Percentiles rank a stretch among this genome's conserved stretches.
Evolutionary conservation across 805 yeast species (phyloP).

Genomic region (Candida sphagnicola): DNA sequence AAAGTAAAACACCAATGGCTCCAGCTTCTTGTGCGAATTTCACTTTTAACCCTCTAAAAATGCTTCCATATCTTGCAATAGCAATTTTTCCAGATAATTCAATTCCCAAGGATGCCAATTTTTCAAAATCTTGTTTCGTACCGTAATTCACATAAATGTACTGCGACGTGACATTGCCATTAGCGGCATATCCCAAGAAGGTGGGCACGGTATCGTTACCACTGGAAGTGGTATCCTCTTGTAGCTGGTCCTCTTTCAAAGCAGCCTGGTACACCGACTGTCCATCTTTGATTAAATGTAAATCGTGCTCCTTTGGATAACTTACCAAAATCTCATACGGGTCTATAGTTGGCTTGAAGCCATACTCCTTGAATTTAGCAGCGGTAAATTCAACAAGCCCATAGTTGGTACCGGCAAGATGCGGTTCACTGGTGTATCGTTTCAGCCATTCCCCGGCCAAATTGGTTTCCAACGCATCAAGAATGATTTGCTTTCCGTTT

Average conservation of each 20-base stretch:
- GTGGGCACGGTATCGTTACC: conserved; percentile 42
- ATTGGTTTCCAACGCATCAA: conserved; percentile 24
- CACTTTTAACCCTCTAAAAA: conserved; percentile 54
- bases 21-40: conserved; percentile 60
- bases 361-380: conserved; percentile 46
- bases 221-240: conserved; percentile 36
- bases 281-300: conserved; percentile 32
- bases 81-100: conserved; percentile 54
- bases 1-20: conserved; percentile 57
- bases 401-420: conserved; percentile 44
- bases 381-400: conserved; percentile 47
- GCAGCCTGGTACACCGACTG: conserved; percentile 43
- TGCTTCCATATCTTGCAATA: conserved; percentile 49
- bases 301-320: conserved; percentile 44
- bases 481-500: not conserved
- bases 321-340: conserved; percentile 56
- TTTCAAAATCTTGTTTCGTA: conserved; percentile 47
- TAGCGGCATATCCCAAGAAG: conserved; percentile 62
- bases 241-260: conserved; percentile 45
- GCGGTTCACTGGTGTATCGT: conserved; percentile 38
- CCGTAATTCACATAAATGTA: conserved; percentile 65
- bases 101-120: conserved; percentile 35
- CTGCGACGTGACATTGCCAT: conserved; percentile 53
- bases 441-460: conserved; percentile 42
- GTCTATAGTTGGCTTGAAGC: conserved; percentile 48